A percentile compares a stretch with the other conserved stretches of the same genome.
Evolutionary conservation across 1,284 basidiomycete genomes (phyloP).

Genomic region (Mrakiaceae sp.): DNA sequence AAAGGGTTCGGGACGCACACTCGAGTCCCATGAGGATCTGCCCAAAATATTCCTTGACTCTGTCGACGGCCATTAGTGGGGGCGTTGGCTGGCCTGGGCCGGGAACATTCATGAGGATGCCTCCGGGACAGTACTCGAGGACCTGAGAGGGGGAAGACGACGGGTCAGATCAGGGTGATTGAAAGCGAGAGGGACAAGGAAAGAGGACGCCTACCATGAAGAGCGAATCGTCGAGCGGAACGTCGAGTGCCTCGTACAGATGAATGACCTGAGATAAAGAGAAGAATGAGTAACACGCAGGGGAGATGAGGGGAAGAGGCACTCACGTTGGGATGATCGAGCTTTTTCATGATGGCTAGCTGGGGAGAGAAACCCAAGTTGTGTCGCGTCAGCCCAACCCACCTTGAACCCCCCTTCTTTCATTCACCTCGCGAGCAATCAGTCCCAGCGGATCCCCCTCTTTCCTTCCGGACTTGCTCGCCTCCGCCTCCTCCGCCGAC

Average conservation of each 20-base stretch:
- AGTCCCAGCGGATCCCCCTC: slow-evolving; percentile 31
- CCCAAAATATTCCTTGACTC: slow-evolving; percentile 38
- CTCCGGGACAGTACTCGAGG: slow-evolving; percentile 41
- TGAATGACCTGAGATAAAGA: slow-evolving; percentile 38
- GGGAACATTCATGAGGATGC: slow-evolving; percentile 39
- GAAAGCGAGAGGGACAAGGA: neutral
- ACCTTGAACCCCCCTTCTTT: neutral
- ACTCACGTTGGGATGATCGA: slow-evolving; percentile 35
- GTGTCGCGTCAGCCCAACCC: neutral
- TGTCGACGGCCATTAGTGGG: slow-evolving; percentile 23
- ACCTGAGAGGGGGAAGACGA: slow-evolving; percentile 21
- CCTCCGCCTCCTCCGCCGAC: neutral
- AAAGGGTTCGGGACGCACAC: neutral
- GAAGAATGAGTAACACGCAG: slow-evolving; percentile 20
- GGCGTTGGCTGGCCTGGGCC: slow-evolving; percentile 26
- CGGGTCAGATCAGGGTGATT: neutral
- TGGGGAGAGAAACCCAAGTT: slow-evolving; percentile 12
- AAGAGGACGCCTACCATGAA: slow-evolving; percentile 34
- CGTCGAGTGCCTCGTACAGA: slow-evolving; percentile 45
- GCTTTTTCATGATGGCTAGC: slow-evolving; percentile 39
- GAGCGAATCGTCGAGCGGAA: slow-evolving; percentile 40
- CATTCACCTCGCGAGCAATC: slow-evolving; percentile 21
- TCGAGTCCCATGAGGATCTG: slow-evolving; percentile 43
- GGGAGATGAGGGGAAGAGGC: neutral
- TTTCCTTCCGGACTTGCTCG: neutral